Conservation (phyloP, 495 filamentous ascomycete species). For the Gamarada debralockiae region DNA sequence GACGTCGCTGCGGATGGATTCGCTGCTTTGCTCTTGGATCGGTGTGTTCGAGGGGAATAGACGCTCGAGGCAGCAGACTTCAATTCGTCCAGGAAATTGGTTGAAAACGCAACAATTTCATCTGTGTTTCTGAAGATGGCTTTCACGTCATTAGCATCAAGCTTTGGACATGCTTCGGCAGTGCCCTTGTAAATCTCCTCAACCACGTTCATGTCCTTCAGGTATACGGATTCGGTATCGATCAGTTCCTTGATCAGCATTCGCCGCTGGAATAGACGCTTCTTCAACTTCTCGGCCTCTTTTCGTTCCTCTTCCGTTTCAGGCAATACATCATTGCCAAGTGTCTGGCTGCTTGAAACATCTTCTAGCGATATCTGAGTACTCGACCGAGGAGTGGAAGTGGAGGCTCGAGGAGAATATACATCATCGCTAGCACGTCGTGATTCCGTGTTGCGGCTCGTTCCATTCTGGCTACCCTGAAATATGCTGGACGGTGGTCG, state of each 20-base stretch:
- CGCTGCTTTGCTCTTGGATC: background rate
- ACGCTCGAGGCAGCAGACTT: conserved; percentile 72
- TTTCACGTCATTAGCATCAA: conserved; percentile 81
- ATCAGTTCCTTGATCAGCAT: conserved; percentile 86
- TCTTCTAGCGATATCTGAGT: conserved; percentile 22
- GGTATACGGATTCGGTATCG: conserved; percentile 84
- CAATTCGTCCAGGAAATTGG: conserved; percentile 68
- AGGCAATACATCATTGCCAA: background rate
- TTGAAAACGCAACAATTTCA: conserved; percentile 79
- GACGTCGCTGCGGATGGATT: background rate
- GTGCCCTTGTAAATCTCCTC: conserved; percentile 98
- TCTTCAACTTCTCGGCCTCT: conserved; percentile 9
- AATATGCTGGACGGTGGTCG: conserved; percentile 34
- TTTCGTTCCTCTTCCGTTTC: conserved; percentile 13
- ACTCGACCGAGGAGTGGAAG: conserved; percentile 21
- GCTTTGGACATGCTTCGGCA: conserved; percentile 70
- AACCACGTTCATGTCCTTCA: conserved; percentile 91
- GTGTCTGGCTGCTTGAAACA: conserved; percentile 2
- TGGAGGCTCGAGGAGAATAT: conserved; percentile 16
- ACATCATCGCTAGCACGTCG: conserved; percentile 21
- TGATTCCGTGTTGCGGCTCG: conserved; percentile 13
- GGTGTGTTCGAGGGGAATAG: conserved; percentile 48
- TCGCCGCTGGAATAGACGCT: conserved; percentile 47
- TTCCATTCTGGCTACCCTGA: conserved; percentile 18
- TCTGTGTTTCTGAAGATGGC: conserved; percentile 87